phyloP scores from a whole-genome alignment of 768 basidiomycete genomes.

The Naganishia vishniacii region DNA sequence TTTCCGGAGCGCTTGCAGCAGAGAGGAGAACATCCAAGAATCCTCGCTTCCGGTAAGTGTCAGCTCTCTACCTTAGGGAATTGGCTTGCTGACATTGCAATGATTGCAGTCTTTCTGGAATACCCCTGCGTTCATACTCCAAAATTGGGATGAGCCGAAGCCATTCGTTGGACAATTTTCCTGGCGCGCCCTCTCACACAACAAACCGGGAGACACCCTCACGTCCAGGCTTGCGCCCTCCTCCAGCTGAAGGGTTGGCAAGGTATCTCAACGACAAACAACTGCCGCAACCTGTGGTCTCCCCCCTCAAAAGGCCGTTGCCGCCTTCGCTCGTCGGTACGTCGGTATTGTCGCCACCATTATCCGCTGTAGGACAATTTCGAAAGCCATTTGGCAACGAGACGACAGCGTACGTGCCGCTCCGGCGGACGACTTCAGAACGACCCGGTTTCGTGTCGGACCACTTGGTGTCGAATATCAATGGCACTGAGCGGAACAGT shows the following conservation, averaged over 20 bases:
- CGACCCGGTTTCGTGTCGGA: background rate
- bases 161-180: background rate
- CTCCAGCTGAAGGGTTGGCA: background rate
- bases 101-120: conserved; percentile 2
- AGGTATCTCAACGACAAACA: background rate
- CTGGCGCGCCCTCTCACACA: too few relatives aligned
- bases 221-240: background rate
- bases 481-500: too few relatives aligned
- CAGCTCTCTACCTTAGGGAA: background rate
- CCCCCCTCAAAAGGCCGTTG: background rate
- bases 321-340: background rate
- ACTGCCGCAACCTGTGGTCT: background rate
- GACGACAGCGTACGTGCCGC: background rate
- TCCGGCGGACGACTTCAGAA: background rate
- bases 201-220: background rate
- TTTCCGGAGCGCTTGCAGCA: background rate
- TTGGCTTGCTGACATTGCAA: background rate
- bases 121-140: background rate
- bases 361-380: conserved; percentile 1
- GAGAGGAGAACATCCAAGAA: conserved; percentile 4
- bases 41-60: conserved; percentile 9
- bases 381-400: background rate
- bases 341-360: conserved; percentile 2
- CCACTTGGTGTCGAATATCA: too few relatives aligned
- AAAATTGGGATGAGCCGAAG: background rate